These are phyloP conservation scores for Pestalotiopsis sp. DNA, from an alignment of 2,329 filamentous ascomycete genomes.

Conservation along the genomic window DNA sequence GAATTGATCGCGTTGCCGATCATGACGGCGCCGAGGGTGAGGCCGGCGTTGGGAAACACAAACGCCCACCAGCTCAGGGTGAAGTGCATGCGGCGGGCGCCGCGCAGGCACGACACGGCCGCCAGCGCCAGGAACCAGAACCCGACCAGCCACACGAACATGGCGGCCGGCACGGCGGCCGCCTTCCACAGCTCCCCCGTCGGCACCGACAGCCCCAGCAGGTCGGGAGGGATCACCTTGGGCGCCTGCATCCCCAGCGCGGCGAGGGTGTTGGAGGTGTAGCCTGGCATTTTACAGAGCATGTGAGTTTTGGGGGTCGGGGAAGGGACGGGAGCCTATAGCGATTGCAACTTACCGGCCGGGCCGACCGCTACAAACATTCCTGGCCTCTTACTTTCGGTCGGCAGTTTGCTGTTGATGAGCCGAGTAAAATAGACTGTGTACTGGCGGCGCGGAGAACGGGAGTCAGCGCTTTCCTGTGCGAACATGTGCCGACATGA, in stretches of 20 bases:
- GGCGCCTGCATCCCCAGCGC: slow-evolving; percentile 40
- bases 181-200: slow-evolving; percentile 39
- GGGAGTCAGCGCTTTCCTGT: background rate
- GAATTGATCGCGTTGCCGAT: slow-evolving; percentile 51
- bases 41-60: slow-evolving; percentile 60
- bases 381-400: slow-evolving; percentile 45
- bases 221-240: background rate
- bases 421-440: slow-evolving; percentile 51
- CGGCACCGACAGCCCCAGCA: slow-evolving; percentile 19
- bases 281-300: slow-evolving; percentile 32
- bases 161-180: slow-evolving; percentile 43
- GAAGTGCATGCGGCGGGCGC: slow-evolving; percentile 43
- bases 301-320: too few relatives aligned
- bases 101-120: slow-evolving; percentile 34
- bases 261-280: slow-evolving; percentile 45
- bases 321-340: too few relatives aligned
- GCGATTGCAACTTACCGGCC: slow-evolving; percentile 28
- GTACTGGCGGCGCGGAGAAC: background rate
- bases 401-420: slow-evolving; percentile 50
- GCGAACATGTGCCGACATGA: background rate
- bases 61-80: slow-evolving; percentile 56
- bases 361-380: slow-evolving; percentile 57
- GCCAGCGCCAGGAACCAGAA: slow-evolving; percentile 52
- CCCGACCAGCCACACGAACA: slow-evolving; percentile 52
- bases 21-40: slow-evolving; percentile 57